Conservation (phyloP, 2,329 filamentous ascomycete genomes). For the Keithomyces neogunnii region DNA sequence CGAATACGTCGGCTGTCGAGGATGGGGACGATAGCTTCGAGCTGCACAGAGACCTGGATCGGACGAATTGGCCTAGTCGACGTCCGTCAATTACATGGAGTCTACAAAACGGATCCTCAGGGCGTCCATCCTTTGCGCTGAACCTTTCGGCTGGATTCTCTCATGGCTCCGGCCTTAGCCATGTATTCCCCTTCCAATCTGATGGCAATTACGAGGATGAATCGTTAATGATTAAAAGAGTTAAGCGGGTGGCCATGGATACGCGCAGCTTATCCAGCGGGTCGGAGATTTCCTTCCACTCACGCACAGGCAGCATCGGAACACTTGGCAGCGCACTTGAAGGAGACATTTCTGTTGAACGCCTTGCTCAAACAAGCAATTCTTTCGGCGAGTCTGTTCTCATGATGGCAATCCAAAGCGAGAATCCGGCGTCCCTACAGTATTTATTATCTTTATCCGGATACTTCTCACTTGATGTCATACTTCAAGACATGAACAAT, state of each 20-base stretch:
- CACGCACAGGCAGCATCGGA: constrained; percentile 67
- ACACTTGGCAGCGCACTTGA: constrained; percentile 68
- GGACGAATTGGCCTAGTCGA: constrained; percentile 36
- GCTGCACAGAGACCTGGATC: constrained; percentile 38
- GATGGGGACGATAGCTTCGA: constrained; percentile 34
- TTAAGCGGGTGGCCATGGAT: constrained; percentile 84
- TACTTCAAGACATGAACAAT: constrained; percentile 80
- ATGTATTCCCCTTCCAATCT: constrained; percentile 83
- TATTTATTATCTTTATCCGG: constrained; percentile 73
- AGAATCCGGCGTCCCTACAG: constrained; percentile 60
- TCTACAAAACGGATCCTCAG: constrained; percentile 35
- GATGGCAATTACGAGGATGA: constrained; percentile 36
- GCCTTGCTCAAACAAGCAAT: constrained; percentile 62
- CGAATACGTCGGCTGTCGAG: constrained; percentile 41
- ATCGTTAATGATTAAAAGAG: constrained; percentile 35
- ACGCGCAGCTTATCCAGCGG: constrained; percentile 79
- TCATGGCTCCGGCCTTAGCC: constrained; percentile 54
- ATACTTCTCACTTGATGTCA: constrained; percentile 61
- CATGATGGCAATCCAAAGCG: constrained; percentile 77
- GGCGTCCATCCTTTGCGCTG: constrained; percentile 32
- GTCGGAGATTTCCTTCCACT: constrained; percentile 76
- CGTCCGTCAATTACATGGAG: constrained; percentile 40
- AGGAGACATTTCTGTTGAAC: constrained; percentile 78
- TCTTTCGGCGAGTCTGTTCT: constrained; percentile 71
- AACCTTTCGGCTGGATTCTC: constrained; percentile 43